A percentile compares a stretch with the other conserved stretches of the same genome.
Conservation (phyloP, 169 alveolate genomes). For the Plasmodium relictum region DNA sequence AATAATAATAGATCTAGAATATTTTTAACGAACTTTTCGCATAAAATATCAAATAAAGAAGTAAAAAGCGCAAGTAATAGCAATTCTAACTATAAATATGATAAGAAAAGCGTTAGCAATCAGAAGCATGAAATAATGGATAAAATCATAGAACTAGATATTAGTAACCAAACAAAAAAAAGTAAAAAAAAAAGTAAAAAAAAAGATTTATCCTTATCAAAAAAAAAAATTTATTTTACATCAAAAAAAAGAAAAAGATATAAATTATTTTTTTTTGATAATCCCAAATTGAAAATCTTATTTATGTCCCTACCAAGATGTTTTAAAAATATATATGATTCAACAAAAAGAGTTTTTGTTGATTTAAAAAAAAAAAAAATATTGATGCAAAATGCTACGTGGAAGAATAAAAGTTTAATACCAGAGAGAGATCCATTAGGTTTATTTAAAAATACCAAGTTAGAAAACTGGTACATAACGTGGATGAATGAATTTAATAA, state of each 20-base stretch:
- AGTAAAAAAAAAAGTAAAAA: conserved; percentile 28
- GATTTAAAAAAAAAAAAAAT: conserved; percentile 76
- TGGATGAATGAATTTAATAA: conserved; percentile 82
- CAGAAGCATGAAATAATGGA: conserved; percentile 47
- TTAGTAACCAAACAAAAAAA: conserved; percentile 36
- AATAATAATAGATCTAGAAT: conserved; percentile 15
- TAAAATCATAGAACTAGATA: conserved; percentile 61
- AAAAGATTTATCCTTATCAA: conserved; percentile 19
- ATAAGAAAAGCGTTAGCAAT: not conserved
- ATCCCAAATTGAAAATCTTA: conserved; percentile 36
- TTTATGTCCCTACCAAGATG: conserved; percentile 36
- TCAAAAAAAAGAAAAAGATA: conserved; percentile 37
- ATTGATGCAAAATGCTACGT: conserved; percentile 81
- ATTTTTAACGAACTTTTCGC: not conserved
- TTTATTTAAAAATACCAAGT: conserved; percentile 72
- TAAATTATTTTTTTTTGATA: conserved; percentile 26
- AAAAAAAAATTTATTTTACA: conserved; percentile 22
- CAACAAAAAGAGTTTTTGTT: conserved; percentile 58
- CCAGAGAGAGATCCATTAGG: conserved; percentile 81
- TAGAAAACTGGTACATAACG: conserved; percentile 82
- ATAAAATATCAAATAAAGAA: conserved; percentile 19
- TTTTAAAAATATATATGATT: conserved; percentile 18
- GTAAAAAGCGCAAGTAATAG: conserved; percentile 10
- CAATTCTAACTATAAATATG: conserved; percentile 7
- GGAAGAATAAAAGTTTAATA: conserved; percentile 78